Percentiles rank a stretch among this genome's conserved stretches.
Conservation (phyloP, 169 alveolate genomes). For the Plasmodium reichenowi region DNA sequence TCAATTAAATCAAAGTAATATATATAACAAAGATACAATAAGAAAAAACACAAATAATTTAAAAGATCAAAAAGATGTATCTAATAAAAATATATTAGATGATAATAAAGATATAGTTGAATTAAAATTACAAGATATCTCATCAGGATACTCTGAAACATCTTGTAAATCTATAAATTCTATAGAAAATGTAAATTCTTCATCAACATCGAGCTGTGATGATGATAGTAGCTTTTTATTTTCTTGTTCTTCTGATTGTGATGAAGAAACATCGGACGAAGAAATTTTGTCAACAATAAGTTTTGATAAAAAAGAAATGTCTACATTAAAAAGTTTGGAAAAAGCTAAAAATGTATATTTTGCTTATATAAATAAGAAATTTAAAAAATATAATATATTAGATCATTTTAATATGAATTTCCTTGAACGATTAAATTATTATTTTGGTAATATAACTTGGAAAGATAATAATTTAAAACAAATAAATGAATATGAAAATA, state of each 20-base stretch:
- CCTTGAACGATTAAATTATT: constrained; percentile 9
- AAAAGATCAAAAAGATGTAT: not conserved
- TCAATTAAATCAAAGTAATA: too few relatives aligned
- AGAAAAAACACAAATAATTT: constrained; percentile 1
- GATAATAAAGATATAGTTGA: not conserved
- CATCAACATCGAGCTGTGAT: not conserved
- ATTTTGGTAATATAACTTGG: not conserved
- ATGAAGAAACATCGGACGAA: constrained; percentile 18
- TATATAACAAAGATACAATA: constrained; percentile 2
- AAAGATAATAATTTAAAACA: not conserved
- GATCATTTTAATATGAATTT: constrained; percentile 10
- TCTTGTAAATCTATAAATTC: not conserved
- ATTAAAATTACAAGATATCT: not conserved
- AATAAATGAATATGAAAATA: not conserved
- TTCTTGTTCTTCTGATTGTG: constrained; percentile 26
- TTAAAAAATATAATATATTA: constrained; percentile 7
- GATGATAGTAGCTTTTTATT: constrained; percentile 25
- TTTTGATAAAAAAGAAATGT: constrained; percentile 16
- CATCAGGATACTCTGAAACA: not conserved
- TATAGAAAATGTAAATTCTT: not conserved
- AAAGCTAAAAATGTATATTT: constrained; percentile 42
- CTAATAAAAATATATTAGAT: not conserved
- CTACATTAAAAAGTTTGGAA: constrained; percentile 20
- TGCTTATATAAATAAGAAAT: constrained; percentile 16
- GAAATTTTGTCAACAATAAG: not conserved